Base-by-base conservation (phyloP, 2,329 filamentous ascomycete species). In the Sporothrix sp. region DNA sequence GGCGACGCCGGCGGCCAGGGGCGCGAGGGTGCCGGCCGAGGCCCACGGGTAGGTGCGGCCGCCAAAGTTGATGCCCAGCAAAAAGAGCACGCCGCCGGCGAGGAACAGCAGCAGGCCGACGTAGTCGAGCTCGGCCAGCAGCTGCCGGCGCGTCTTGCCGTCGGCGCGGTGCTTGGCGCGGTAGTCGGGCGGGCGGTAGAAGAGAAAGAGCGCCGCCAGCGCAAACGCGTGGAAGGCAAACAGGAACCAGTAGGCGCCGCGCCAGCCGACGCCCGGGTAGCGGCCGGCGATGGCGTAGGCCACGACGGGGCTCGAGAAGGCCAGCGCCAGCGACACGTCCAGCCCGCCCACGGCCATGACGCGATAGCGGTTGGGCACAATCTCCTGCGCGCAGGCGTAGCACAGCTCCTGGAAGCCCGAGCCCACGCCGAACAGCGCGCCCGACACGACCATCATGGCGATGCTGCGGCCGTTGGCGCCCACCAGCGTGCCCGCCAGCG, bases 131-230 rank as follows among this genome's bases (percentile, higher is more conserved):
- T 90, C 36, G 36, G 49, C 52, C 25, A 61, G 51, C 14, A 61
- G 54, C 56, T 58, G 57, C 54, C 54, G 52, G 33, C 57, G 56
- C 3, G 59, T 58, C 56, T 62, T 59, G 28, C 59, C 58, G 11
- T 62, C 58, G 3, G 18, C 45, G n/a, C 58, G 56, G 30, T 62
- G 64, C 58, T 67, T 68, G 44, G 63, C 62, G 33, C 58, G 58
- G 55, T 65, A 66, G 10, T 63, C 60, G 5, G 66, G 66, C 7
- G 66, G 65, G 33, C 62, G 57, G 53, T 68, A 68, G 55, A 67
- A 62, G 27, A 59, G 36, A 7, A 57, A 53, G 4, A 62, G 51
- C 33, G 60, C 43, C 7, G 58, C 3, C 21, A 62, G 58, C 25
- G 55, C 54, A 32, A 56, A 48, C 21, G 45, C 52, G 56, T 60